Evolutionary conservation across 768 basidiomycete species (phyloP), one percentile per base, ranked within the genome.

Genomic region (Melanogaster broomeanus): DNA sequence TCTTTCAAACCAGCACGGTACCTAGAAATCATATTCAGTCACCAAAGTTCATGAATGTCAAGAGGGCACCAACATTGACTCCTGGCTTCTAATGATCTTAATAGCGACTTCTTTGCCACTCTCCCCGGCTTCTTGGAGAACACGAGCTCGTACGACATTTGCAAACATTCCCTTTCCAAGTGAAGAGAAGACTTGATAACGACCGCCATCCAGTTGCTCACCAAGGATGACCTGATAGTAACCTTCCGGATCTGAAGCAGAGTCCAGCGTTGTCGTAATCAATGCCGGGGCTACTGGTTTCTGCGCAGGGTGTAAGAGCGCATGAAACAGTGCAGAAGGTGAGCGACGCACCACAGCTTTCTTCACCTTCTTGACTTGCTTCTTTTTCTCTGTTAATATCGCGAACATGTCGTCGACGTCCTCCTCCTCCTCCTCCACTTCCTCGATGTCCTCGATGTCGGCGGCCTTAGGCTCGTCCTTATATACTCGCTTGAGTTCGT

Each of bases 141-240:
- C 80, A 28, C 92, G 84, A 9, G 95, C 96, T 41, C 90, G 83
- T 24, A 98, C 93, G 44, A 99, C 97, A 49, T 91, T 93, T 42
- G 94, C 93, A 67, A 98, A 99, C 96, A 99, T 99, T 42, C 97
- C 97, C 67, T 96, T 95, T 16, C 97, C 97, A n/a, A 98, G 77
- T 42, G 84, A 90, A 42, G 92, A 93, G 59, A 90, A 94, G 10
- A 99, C 93, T 67, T 97, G 93, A 66, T 98, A 99, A 37, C 89
- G 82, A 6, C 91, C 94, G 24, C 86, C 83, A 62, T 97, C 95
- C 16, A 99, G 77, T 52, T 93, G 86, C 71, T 99, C 97, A 39
- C 96, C 97, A 15, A 98, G 83, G 45, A 95, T 92, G 46, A 97
- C 82, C 51, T 85, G 84, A 66, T 98, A 99, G 68, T 98, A 98